Conservation (phyloP, 108 stramenopile species). For the Nitzschia sp. region DNA sequence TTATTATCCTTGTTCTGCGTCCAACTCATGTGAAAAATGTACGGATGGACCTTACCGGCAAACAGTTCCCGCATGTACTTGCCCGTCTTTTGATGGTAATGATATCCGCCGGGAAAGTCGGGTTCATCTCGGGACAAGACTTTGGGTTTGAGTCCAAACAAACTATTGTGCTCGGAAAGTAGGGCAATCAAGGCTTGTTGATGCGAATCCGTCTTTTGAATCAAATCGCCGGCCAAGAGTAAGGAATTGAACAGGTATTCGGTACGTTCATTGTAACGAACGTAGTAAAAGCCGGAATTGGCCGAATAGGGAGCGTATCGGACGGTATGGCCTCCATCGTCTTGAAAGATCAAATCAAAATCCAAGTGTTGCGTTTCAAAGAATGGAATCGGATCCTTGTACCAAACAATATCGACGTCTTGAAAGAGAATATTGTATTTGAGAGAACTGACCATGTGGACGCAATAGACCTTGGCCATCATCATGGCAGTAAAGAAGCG, state of each 20-base stretch:
- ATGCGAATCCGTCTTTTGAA: conserved; percentile 62
- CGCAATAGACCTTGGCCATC: conserved; percentile 83
- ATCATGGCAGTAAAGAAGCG: conserved; percentile 73
- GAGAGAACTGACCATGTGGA: conserved; percentile 57
- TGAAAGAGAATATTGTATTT: conserved; percentile 86
- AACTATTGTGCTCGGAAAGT: conserved; percentile 69
- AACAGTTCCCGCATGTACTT: conserved; percentile 34
- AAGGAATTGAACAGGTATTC: conserved; percentile 70
- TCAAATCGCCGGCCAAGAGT: conserved; percentile 64
- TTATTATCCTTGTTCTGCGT: conserved; percentile 83
- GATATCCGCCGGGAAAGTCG: conserved; percentile 48
- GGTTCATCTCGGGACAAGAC: conserved; percentile 42
- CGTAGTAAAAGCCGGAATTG: conserved; percentile 79
- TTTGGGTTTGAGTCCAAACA: conserved; percentile 71
- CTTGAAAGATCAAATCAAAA: conserved; percentile 88
- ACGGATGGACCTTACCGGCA: conserved; percentile 17
- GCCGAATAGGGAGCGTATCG: conserved; percentile 69
- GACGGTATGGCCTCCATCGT: conserved; percentile 79
- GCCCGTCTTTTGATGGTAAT: conserved; percentile 27
- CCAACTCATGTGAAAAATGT: conserved; percentile 50
- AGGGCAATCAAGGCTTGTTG: conserved; percentile 75
- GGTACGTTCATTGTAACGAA: conserved; percentile 73
- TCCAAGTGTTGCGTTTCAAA: conserved; percentile 52
- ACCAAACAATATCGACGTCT: conserved; percentile 77
- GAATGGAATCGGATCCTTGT: conserved; percentile 58